A percentile compares a stretch with the other conserved stretches of the same genome.
Evolutionary conservation across 345 rosid genomes (phyloP).

Genomic region (Microcos paniculata): DNA sequence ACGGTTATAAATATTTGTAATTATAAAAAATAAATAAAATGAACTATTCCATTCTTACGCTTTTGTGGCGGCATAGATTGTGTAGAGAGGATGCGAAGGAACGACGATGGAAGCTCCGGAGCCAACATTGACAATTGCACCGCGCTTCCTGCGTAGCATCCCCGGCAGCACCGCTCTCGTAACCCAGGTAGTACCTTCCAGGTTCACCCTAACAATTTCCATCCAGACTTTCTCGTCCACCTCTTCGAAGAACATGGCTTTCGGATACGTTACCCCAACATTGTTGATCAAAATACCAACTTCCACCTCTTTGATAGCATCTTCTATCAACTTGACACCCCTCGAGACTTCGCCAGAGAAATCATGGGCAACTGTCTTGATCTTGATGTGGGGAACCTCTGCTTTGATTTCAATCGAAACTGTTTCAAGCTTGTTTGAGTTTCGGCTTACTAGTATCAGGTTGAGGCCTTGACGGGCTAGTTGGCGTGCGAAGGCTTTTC

Average conservation of each 20-base stretch:
- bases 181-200: conserved; percentile 60
- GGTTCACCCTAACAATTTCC: conserved; percentile 62
- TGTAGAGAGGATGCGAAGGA: conserved; percentile 93
- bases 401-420: conserved; percentile 44
- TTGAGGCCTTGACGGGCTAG: conserved; percentile 65
- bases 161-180: conserved; percentile 55
- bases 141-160: conserved; percentile 68
- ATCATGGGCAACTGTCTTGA: conserved; percentile 51
- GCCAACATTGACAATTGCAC: conserved; percentile 79
- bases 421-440: conserved; percentile 41
- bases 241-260: conserved; percentile 79
- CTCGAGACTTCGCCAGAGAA: conserved; percentile 32
- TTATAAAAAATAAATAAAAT: no score
- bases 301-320: conserved; percentile 48
- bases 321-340: conserved; percentile 35
- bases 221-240: conserved; percentile 68
- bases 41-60: conserved; percentile 46
- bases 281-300: conserved; percentile 82
- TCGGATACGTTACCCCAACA: conserved; percentile 78
- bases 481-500: conserved; percentile 66
- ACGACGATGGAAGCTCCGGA: conserved; percentile 80
- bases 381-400: conserved; percentile 34
- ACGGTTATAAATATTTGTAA: no score
- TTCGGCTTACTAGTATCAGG: conserved; percentile 68
- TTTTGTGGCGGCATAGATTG: conserved; percentile 94